A percentile compares a stretch with the other conserved stretches of the same genome.
phyloP scores from a whole-genome alignment of 176 grass and related monocot species.

The Oryza australiensis region DNA sequence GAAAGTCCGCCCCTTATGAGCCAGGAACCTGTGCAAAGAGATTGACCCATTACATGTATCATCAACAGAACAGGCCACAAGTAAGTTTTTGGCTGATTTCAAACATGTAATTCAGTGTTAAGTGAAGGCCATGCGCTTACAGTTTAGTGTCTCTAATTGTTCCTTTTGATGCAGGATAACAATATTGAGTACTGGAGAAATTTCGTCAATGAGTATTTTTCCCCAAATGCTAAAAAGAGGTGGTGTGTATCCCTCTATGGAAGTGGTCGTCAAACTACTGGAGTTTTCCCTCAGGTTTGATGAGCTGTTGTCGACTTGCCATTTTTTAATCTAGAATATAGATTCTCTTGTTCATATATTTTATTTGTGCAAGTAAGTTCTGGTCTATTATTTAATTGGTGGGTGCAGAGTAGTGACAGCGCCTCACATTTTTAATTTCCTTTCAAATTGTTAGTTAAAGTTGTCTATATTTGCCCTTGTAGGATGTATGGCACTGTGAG shows the following conservation, averaged over 20 bases:
- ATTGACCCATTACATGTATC: conserved; percentile 97
- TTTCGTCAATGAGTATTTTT: conserved; percentile 92
- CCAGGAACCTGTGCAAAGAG: conserved; percentile 95
- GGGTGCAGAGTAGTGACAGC: neutral
- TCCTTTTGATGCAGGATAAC: conserved; percentile 67
- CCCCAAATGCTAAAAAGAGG: conserved; percentile 94
- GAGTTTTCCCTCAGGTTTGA: conserved; percentile 96
- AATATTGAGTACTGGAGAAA: conserved; percentile 99
- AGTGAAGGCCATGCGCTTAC: neutral
- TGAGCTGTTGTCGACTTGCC: neutral
- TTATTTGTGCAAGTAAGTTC: neutral
- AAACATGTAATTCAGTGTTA: conserved; percentile 23
- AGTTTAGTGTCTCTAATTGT: conserved; percentile 23
- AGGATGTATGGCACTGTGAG: conserved; percentile 99
- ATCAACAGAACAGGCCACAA: conserved; percentile 92
- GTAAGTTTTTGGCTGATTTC: conserved; percentile 41
- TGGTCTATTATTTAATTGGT: neutral
- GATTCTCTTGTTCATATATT: conserved; percentile 1
- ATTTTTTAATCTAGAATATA: neutral
- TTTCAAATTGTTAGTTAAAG: conserved; percentile 1
- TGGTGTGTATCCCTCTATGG: conserved; percentile 99
- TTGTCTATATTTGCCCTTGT: conserved; percentile 27
- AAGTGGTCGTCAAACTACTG: conserved; percentile 94
- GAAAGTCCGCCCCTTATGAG: conserved; percentile 66
- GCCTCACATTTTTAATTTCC: neutral